phyloP scores from a whole-genome alignment of 1,284 basidiomycete genomes.

The Cutaneotrichosporon dermatis region DNA sequence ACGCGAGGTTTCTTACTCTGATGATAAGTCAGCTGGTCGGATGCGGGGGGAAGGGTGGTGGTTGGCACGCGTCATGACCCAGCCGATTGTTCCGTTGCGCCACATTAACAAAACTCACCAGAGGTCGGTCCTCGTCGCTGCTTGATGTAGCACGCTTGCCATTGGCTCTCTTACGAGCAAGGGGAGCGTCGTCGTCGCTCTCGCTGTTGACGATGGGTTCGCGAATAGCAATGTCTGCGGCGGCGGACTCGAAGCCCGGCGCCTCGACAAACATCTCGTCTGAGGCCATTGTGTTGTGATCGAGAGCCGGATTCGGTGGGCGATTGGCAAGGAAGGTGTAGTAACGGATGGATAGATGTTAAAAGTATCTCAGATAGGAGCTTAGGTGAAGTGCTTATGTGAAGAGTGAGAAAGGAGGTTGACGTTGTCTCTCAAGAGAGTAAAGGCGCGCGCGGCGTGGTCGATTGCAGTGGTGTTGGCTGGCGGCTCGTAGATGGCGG shows the following conservation, averaged over 20 bases:
- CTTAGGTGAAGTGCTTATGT: background rate
- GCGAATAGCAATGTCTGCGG: slow-evolving; percentile 11
- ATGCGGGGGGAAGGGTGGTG: background rate
- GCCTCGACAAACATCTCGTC: slow-evolving; percentile 11
- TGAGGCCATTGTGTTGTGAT: background rate
- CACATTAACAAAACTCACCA: slow-evolving; percentile 31
- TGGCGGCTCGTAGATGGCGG: background rate
- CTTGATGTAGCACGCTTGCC: slow-evolving; percentile 27
- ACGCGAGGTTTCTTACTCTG: slow-evolving; percentile 30
- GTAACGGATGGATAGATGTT: background rate
- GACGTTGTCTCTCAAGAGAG: background rate
- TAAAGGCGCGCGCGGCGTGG: background rate
- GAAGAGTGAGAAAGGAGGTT: background rate
- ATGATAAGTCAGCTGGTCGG: background rate
- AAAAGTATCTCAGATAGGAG: background rate
- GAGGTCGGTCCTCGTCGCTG: slow-evolving; percentile 45
- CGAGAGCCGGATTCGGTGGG: background rate
- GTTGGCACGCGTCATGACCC: background rate
- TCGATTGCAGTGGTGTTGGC: background rate
- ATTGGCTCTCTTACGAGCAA: slow-evolving; percentile 22
- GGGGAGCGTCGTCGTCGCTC: slow-evolving; percentile 17
- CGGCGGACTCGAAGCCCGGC: slow-evolving; percentile 13
- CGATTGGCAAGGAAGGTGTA: background rate
- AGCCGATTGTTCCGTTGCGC: background rate
- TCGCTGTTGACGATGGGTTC: slow-evolving; percentile 12